Base-by-base conservation (phyloP, 139 green algal species). In the Chlorella ohadii region DNA sequence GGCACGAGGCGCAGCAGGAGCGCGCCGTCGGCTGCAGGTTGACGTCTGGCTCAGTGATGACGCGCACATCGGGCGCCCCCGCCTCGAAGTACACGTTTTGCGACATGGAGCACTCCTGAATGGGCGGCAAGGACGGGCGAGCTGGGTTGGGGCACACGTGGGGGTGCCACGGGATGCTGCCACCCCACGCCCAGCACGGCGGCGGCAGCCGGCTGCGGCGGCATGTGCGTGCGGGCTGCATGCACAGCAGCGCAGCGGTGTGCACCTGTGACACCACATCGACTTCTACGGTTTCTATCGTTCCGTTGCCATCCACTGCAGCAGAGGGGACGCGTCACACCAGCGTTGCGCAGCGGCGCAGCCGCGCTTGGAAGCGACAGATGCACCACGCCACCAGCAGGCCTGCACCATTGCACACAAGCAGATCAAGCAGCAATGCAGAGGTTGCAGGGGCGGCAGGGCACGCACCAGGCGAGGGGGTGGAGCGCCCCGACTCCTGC, bases 1-100 rank as follows among this genome's bases (percentile, higher is more conserved):
- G 38, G 76, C 86, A 90, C 68, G n/a, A 56, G 36, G 44, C 25
- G 67, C 86, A 90, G 82, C 86, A 90, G 68, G 61, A 56, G 41
- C 47, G n/a, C 15, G 65, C 47, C n/a, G 56, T 68, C 34, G 72
- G 25, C 19, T 85, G 64, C 20, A 76, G 41, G 57, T 87, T 87
- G 33, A 3, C 11, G 4, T 22, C n/a, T 4, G 81, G 61, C 15
- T 66, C 34, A 25, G 34, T 7, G 23, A 89, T 13, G 39, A 85
- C 59, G 16, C 23, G 17, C 23, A 73, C 74, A 25, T 74, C 79
- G 25, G 31, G 23, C 3, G 59, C 17, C 0, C 38, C 2, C 12
- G 39, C 39, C 36, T 84, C 67, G 25, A 78, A 89, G 61, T 86
- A 89, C 1, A 72, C 28, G 20, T 89, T 89, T 19, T 65, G 72